These are phyloP conservation scores for Mucor lusitanicus DNA, from an alignment of 371 early-diverging fungal species.

Conservation along the genomic window DNA sequence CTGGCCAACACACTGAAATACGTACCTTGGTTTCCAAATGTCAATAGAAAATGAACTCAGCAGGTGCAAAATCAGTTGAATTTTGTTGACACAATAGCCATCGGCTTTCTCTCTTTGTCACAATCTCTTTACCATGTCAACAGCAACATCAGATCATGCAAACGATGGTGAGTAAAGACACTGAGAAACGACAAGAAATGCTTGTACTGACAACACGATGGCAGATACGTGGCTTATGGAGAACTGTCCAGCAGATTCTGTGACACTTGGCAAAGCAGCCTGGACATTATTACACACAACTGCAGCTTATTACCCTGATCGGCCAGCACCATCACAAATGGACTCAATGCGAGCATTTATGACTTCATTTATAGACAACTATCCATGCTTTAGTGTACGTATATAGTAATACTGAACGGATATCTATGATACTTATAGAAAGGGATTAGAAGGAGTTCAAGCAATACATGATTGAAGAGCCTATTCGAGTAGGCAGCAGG, in stretches of 20 bases:
- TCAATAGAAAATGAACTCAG: neutral
- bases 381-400: constrained; percentile 81
- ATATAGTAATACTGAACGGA: no score
- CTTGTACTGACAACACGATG: neutral
- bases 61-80: neutral
- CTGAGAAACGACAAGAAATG: neutral
- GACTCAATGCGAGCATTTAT: constrained; percentile 72
- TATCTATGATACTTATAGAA: neutral
- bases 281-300: constrained; percentile 99
- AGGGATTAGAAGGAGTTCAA: constrained; percentile 62
- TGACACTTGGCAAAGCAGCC: constrained; percentile 84
- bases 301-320: constrained; percentile 96
- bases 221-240: constrained; percentile 7
- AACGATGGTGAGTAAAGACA: neutral
- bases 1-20: no score
- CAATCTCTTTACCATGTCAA: neutral
- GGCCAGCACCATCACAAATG: constrained; percentile 80
- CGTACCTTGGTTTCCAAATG: no score
- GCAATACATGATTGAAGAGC: constrained; percentile 61
- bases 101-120: neutral
- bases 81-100: neutral
- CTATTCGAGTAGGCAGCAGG: constrained; percentile 79
- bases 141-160: neutral
- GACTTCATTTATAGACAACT: constrained; percentile 81
- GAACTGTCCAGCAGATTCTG: constrained; percentile 85